Conservation (phyloP, 139 green algal genomes). For the Nannochloris sp. region DNA sequence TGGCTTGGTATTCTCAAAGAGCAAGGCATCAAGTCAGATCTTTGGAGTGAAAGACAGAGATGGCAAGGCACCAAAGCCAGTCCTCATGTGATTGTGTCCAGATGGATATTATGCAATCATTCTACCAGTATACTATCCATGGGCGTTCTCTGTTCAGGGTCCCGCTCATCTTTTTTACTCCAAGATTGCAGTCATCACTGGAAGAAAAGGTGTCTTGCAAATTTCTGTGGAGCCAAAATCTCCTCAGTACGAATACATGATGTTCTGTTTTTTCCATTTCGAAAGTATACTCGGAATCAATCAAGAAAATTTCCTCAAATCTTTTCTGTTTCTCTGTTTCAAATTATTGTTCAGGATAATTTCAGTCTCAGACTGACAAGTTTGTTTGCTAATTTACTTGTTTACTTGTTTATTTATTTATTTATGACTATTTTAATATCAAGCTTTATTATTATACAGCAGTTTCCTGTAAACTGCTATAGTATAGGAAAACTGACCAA, state of each 20-base stretch:
- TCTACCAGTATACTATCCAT: neutral
- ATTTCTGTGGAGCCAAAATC: neutral
- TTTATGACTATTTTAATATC: too few relatives aligned
- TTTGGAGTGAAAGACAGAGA: neutral
- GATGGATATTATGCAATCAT: neutral
- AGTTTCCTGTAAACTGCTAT: too few relatives aligned
- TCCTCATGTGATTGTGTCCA: neutral
- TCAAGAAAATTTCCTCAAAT: neutral
- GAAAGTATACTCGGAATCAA: slow-evolving; percentile 5
- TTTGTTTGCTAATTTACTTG: too few relatives aligned
- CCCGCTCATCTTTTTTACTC: neutral
- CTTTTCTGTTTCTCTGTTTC: neutral
- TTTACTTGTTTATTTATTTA: too few relatives aligned
- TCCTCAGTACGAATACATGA: neutral
- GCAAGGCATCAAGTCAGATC: slow-evolving; percentile 3
- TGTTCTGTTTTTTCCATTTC: slow-evolving; percentile 1
- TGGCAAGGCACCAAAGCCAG: neutral
- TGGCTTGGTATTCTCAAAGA: neutral
- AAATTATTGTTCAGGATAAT: neutral
- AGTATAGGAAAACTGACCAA: too few relatives aligned
- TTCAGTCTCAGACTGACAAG: too few relatives aligned
- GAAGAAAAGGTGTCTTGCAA: neutral
- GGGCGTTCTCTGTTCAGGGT: neutral
- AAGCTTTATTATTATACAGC: too few relatives aligned
- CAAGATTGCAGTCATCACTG: neutral